Evolutionary conservation across 192 early-diverging fungal species (phyloP).

Genomic region (Backusella tarrabulga): DNA sequence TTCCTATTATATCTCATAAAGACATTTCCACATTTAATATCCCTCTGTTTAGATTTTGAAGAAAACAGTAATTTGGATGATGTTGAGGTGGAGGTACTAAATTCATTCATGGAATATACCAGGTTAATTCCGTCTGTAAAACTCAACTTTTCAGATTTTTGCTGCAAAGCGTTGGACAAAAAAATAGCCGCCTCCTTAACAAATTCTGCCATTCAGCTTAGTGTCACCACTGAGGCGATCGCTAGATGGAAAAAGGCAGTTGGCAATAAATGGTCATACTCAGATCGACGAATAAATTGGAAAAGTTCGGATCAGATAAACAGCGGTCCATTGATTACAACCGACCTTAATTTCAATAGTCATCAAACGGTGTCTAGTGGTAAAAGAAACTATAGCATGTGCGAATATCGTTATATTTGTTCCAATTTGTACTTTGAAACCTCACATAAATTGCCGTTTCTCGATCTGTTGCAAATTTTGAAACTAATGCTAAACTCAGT

Average conservation of each 20-base stretch:
- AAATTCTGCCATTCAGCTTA: not conserved
- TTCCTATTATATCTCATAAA: not conserved
- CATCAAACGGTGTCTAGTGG: not conserved
- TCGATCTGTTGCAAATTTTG: not conserved
- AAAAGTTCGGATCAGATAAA: not conserved
- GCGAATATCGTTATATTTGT: not conserved
- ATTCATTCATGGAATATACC: not conserved
- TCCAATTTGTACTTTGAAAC: not conserved
- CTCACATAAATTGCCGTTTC: not conserved
- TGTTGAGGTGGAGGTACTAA: not conserved
- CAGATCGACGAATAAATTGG: not conserved
- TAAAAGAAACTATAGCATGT: not conserved
- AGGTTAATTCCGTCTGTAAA: not conserved
- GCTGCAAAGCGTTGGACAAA: not conserved
- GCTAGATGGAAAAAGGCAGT: not conserved
- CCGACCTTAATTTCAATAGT: not conserved
- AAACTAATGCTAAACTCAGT: not conserved
- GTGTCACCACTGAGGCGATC: not conserved
- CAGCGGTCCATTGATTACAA: not conserved
- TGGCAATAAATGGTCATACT: not conserved
- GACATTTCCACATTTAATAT: not conserved
- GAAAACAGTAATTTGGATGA: not conserved
- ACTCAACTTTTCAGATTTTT: not conserved
- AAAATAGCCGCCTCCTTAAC: not conserved
- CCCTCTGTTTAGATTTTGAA: not conserved